phyloP scores from a whole-genome alignment of 305 asterid genomes.

The Fraxinus dipetala region DNA sequence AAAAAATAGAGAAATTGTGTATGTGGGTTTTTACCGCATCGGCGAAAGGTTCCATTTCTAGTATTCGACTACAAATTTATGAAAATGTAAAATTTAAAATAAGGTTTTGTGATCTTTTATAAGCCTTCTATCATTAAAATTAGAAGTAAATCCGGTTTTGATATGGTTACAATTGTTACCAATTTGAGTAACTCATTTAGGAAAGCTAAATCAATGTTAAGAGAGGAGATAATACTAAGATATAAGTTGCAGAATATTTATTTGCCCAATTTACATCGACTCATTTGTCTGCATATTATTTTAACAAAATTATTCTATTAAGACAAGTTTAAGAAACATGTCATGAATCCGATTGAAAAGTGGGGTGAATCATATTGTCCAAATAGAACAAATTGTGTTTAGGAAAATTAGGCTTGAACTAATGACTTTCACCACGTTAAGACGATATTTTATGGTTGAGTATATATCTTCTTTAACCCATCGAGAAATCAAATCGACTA shows the following conservation, averaged over 20 bases:
- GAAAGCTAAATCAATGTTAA: neutral
- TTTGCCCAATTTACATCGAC: neutral
- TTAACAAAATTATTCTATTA: too few species aligned
- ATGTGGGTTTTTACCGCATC: too few species aligned
- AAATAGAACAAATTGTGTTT: neutral
- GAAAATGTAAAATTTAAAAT: too few species aligned
- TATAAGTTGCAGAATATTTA: neutral
- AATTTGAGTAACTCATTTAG: neutral
- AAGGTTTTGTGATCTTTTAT: neutral
- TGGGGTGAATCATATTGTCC: neutral
- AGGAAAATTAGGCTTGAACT: neutral
- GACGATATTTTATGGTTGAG: neutral
- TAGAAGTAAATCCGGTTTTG: neutral
- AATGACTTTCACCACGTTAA: neutral
- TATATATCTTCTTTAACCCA: neutral
- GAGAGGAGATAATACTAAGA: neutral
- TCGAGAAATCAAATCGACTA: neutral
- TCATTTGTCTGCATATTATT: neutral
- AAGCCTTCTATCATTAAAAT: neutral
- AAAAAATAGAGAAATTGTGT: neutral
- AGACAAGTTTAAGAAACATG: neutral
- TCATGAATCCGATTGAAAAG: neutral
- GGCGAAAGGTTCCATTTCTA: neutral
- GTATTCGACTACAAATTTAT: neutral
- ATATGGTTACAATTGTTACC: neutral